phyloP scores from a whole-genome alignment of 169 alveolate genomes.

The Plasmodium yoelii region DNA sequence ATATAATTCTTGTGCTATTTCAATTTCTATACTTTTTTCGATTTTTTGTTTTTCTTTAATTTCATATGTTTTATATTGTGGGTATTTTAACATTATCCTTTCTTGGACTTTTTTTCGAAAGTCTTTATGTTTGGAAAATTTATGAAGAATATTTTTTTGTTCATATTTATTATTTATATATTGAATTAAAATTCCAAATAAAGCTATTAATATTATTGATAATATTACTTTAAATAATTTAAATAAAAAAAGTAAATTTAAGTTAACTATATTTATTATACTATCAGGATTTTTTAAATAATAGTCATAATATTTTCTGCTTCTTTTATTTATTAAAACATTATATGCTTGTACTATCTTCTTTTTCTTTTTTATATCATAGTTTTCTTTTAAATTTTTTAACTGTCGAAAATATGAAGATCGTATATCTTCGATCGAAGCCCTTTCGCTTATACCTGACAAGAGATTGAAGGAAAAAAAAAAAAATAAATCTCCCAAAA shows the following conservation, averaged over 20 bases:
- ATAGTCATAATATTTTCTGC: conserved; percentile 54
- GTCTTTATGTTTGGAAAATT: conserved; percentile 28
- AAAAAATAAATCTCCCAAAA: neutral
- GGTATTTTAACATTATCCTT: conserved; percentile 16
- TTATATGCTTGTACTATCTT: conserved; percentile 38
- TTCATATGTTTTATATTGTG: conserved; percentile 36
- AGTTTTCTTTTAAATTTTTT: neutral
- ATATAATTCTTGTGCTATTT: conserved; percentile 41
- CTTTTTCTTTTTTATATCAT: conserved; percentile 33
- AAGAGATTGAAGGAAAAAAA: neutral
- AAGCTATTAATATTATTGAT: conserved; percentile 4
- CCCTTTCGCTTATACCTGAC: conserved; percentile 25
- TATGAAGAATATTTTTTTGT: conserved; percentile 10
- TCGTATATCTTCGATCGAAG: conserved; percentile 17
- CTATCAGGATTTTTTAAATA: conserved; percentile 65
- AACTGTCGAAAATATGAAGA: conserved; percentile 13
- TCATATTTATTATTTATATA: conserved; percentile 45
- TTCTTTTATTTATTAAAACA: conserved; percentile 36
- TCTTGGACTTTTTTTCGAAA: conserved; percentile 49
- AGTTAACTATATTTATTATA: conserved; percentile 32
- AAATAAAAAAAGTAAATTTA: conserved; percentile 18
- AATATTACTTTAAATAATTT: conserved; percentile 46
- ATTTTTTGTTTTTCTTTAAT: conserved; percentile 20
- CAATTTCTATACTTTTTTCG: conserved; percentile 40
- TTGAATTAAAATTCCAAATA: conserved; percentile 29